phyloP scores from a whole-genome alignment of 1,284 basidiomycete genomes.

The Ganoderma lucidum region DNA sequence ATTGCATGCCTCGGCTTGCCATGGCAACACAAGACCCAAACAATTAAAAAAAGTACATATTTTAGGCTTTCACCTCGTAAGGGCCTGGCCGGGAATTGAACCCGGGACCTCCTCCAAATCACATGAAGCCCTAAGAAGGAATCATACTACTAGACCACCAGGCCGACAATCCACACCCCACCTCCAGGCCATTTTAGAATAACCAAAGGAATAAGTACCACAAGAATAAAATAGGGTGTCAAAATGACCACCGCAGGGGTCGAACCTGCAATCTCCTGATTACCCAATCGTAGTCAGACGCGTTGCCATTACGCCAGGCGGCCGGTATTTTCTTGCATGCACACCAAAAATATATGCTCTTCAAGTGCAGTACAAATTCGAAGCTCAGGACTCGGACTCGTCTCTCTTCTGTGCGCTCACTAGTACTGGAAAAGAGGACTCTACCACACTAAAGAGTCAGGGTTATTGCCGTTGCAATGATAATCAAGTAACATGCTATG shows the following conservation, averaged over 20 bases:
- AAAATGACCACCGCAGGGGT: slow-evolving; percentile 53
- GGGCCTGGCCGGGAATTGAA: slow-evolving; percentile 88
- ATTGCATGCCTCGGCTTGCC: too few relatives aligned
- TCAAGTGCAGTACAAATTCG: too few relatives aligned
- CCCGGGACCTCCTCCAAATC: slow-evolving; percentile 82
- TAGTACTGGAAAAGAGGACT: too few relatives aligned
- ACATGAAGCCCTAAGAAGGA: not conserved
- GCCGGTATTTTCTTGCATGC: not conserved
- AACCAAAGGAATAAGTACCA: too few relatives aligned
- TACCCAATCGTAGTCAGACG: slow-evolving; percentile 19
- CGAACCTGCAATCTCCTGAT: slow-evolving; percentile 61
- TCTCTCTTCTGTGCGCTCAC: too few relatives aligned
- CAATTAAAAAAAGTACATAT: slow-evolving; percentile 87
- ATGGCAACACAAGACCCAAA: slow-evolving; percentile 54
- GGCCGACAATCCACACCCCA: not conserved
- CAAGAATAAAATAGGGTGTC: not conserved
- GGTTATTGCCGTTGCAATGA: too few relatives aligned
- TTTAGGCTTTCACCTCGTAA: slow-evolving; percentile 50
- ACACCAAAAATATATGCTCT: too few relatives aligned
- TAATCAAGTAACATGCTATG: too few relatives aligned
- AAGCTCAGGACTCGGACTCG: too few relatives aligned
- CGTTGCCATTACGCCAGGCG: slow-evolving; percentile 21
- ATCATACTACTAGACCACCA: slow-evolving; percentile 9
- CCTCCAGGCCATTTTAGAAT: too few relatives aligned
- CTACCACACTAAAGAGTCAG: too few relatives aligned